Base-by-base conservation (phyloP, 148 eudicot genomes). In the Silene uniflora region DNA sequence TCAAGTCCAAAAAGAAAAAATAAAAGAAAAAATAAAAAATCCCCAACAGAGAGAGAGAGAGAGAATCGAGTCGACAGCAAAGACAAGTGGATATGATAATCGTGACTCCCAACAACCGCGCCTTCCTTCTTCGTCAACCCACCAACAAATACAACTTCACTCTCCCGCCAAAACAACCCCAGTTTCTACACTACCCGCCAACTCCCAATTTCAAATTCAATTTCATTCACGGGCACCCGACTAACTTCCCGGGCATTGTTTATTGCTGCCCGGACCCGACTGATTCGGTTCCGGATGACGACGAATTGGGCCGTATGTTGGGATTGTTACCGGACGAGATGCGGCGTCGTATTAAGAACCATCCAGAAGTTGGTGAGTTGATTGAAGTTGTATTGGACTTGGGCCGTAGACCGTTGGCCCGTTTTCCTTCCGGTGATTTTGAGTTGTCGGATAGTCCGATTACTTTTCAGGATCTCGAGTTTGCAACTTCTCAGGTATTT, bases 371-470 rank as follows among this genome's bases (percentile, higher is more conserved):
- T 71, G 82, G 66, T 24, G 85, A 87, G 19, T 78, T 94, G 78
- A 90, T 91, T 70, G 97, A 94, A 73, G 93, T 94, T 67, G 98
- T 94, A 16, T 76, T 94, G 93, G 98, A 94, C 73, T 79, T 94
- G 83, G 98, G 98, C 21, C 85, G 98, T 3, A 86, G 75, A 74
- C 98, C 96, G 12, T 44, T 91, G 22, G 96, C 98, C 23, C 83
- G 98, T 42, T 90, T 94, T 62, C 97, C 96, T 32, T 85, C 89
- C 0, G 98, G 98, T 3, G 97, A 94, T 82, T 87, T 90, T 59
- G 90, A 89, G 49, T 76, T 90, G 73, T 90, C 93, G 21, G 92
- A 94, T 77, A 67, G 70, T 73, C 89, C 91, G 19, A 85, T 94
- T 71, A 85, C 89, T 2, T 59, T 81, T 75, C 86, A 86, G 74